A percentile compares a stretch with the other conserved stretches of the same genome.
Conservation (phyloP, 768 basidiomycete genomes). For the Chalciporus piperatus region DNA sequence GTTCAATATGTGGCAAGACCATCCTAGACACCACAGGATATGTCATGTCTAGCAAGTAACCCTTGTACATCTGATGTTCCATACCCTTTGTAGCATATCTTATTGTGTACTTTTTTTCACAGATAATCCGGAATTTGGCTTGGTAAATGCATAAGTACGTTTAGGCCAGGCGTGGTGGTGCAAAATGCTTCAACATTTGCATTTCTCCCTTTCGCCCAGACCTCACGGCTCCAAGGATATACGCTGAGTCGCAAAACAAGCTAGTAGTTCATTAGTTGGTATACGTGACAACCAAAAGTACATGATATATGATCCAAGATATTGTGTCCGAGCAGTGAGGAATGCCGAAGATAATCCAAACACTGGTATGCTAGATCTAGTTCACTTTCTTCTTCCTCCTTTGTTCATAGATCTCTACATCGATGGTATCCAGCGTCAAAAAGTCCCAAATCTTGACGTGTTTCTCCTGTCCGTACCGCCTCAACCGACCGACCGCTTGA, state of each 20-base stretch:
- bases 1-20: slow-evolving; percentile 84
- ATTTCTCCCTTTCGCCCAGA: too few relatives aligned
- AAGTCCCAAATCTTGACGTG: slow-evolving; percentile 82
- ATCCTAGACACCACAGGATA: slow-evolving; percentile 83
- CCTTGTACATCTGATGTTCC: not conserved
- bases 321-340: slow-evolving; percentile 1
- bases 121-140: not conserved
- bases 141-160: not conserved
- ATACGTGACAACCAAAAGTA: not conserved
- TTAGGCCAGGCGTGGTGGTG: too few relatives aligned
- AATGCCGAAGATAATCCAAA: not conserved
- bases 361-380: slow-evolving; percentile 17
- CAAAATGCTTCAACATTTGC: too few relatives aligned
- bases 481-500: slow-evolving; percentile 79
- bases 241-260: too few relatives aligned
- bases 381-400: slow-evolving; percentile 28
- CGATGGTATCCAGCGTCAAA: slow-evolving; percentile 84
- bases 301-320: slow-evolving; percentile 8
- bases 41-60: slow-evolving; percentile 79
- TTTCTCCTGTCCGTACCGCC: slow-evolving; percentile 80
- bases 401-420: slow-evolving; percentile 76
- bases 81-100: slow-evolving; percentile 27
- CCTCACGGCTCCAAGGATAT: too few relatives aligned
- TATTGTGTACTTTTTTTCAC: not conserved
- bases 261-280: not conserved